phyloP scores from a whole-genome alignment of 352 stramenopile species.

The Globisporangium echinulatum region DNA sequence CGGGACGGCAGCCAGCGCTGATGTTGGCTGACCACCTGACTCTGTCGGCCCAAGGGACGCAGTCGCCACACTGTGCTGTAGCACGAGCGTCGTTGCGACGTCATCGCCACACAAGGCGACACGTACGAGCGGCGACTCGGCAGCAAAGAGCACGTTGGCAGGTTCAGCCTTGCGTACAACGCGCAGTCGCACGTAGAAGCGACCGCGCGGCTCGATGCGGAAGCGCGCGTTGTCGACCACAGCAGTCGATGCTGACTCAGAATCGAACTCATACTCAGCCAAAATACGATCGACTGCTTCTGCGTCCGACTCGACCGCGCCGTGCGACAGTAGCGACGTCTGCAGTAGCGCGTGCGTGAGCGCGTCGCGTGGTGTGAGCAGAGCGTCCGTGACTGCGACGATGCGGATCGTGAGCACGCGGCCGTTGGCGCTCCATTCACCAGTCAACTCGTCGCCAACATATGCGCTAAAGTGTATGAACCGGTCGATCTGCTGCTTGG shows the following conservation, averaged over 20 bases:
- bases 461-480: constrained; percentile 53
- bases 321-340: constrained; percentile 13
- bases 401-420: constrained; percentile 38
- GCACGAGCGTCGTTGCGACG: not conserved
- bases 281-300: not conserved
- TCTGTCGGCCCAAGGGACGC: not conserved
- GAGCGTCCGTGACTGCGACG: constrained; percentile 21
- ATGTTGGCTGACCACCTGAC: no score
- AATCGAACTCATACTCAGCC: not conserved
- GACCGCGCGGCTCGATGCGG: constrained; percentile 30
- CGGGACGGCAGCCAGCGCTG: not conserved
- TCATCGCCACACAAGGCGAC: constrained; percentile 9
- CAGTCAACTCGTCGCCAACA: constrained; percentile 40
- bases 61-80: constrained; percentile 1
- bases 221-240: constrained; percentile 14
- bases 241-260: not conserved
- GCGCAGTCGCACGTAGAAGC: constrained; percentile 23
- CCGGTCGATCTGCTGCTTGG: constrained; percentile 27
- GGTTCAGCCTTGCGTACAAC: not conserved
- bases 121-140: constrained; percentile 13
- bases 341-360: constrained; percentile 41
- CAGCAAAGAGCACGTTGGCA: not conserved
- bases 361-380: constrained; percentile 28
- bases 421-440: constrained; percentile 30
- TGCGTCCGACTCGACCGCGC: not conserved